Evolutionary conservation across 2,329 filamentous ascomycete genomes (phyloP).

Genomic region (Pseudopithomyces chartarum): DNA sequence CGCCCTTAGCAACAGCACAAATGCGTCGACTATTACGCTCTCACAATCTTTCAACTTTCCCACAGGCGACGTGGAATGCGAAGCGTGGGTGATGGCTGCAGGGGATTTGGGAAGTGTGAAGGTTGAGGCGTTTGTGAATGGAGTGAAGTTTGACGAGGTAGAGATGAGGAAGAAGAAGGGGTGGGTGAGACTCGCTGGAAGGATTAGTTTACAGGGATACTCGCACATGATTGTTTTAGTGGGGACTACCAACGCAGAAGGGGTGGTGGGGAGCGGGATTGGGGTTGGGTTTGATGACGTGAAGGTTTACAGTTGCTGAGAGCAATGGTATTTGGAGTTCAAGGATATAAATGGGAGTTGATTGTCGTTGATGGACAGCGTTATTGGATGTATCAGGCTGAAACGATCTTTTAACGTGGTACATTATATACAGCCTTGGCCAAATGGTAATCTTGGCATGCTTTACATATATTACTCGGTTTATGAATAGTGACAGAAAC

Average conservation of each 20-base stretch:
- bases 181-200: slow-evolving; percentile 20
- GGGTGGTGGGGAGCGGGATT: slow-evolving; percentile 12
- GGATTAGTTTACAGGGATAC: slow-evolving; percentile 7
- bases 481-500: too few species aligned
- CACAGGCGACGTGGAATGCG: slow-evolving; percentile 12
- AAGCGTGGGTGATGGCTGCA: slow-evolving; percentile 16
- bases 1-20: slow-evolving; percentile 17
- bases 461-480: too few species aligned
- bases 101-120: slow-evolving; percentile 12
- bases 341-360: background rate
- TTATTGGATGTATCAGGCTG: too few species aligned
- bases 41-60: slow-evolving; percentile 19
- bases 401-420: too few species aligned
- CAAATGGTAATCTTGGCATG: too few species aligned
- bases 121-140: slow-evolving; percentile 23
- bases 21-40: slow-evolving; percentile 15
- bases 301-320: background rate
- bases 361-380: background rate
- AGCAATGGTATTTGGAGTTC: background rate
- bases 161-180: background rate
- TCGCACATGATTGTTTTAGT: slow-evolving; percentile 19
- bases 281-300: slow-evolving; percentile 23
- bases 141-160: slow-evolving; percentile 15
- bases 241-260: slow-evolving; percentile 17
- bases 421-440: too few species aligned